These are phyloP conservation scores for Breynia disticha DNA, from an alignment of 441 rosid species.

Conservation along the genomic window DNA sequence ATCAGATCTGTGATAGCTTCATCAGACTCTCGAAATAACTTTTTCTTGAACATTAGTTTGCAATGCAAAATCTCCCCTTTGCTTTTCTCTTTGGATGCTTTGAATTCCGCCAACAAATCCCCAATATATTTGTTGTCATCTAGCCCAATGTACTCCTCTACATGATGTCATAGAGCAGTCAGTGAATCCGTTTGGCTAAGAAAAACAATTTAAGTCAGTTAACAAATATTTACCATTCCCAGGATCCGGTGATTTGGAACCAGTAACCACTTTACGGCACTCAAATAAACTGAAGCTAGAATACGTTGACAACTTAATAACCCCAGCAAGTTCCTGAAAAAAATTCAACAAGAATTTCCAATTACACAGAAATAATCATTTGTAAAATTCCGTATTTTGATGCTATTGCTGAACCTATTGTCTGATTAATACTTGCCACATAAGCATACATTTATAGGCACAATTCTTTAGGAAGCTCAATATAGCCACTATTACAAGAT, in stretches of 20 bases:
- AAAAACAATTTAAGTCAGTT: constrained; percentile 10
- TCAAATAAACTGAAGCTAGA: constrained; percentile 95
- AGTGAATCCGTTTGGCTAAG: constrained; percentile 7
- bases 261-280: constrained; percentile 85
- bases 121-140: constrained; percentile 97
- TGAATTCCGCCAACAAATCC: constrained; percentile 85
- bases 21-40: constrained; percentile 63
- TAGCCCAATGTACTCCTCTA: constrained; percentile 92
- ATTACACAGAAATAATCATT: neutral
- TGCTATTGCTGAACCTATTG: neutral
- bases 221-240: constrained; percentile 59
- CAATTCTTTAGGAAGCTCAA: too few relatives aligned
- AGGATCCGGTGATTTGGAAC: constrained; percentile 80
- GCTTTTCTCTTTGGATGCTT: constrained; percentile 83
- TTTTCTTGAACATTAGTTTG: constrained; percentile 80
- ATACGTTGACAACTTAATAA: constrained; percentile 78
- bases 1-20: constrained; percentile 82
- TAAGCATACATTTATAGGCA: neutral
- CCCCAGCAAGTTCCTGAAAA: constrained; percentile 90
- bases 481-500: too few relatives aligned
- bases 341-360: constrained; percentile 5
- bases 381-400: neutral
- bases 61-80: constrained; percentile 96
- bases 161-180: constrained; percentile 15
- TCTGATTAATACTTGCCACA: neutral